Evolutionary conservation across 2,329 filamentous ascomycete genomes (phyloP).

Genomic region (Colletotrichum sp.): DNA sequence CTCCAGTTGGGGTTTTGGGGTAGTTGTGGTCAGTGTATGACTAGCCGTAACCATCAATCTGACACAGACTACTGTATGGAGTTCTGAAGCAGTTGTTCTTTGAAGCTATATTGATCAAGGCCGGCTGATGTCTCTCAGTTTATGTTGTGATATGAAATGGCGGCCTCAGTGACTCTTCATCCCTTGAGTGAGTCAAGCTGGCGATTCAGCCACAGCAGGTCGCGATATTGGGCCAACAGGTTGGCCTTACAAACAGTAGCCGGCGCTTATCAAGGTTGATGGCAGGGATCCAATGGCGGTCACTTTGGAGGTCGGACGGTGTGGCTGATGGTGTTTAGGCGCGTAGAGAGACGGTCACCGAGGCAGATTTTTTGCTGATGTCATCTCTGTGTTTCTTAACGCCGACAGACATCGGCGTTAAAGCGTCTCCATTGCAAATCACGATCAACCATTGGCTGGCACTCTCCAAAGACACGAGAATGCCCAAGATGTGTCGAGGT

Average conservation of each 20-base stretch:
- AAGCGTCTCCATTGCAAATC: background rate
- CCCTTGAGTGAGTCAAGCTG: background rate
- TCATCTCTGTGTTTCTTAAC: background rate
- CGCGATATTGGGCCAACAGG: background rate
- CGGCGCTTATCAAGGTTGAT: background rate
- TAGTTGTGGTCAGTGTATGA: background rate
- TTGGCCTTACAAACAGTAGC: background rate
- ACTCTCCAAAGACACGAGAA: background rate
- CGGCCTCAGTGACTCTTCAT: background rate
- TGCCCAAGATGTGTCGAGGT: background rate
- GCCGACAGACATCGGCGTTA: background rate
- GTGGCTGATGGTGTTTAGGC: background rate
- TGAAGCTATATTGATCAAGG: background rate
- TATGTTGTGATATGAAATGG: background rate
- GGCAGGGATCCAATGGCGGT: background rate
- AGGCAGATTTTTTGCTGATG: slow-evolving; percentile 11
- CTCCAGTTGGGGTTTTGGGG: background rate
- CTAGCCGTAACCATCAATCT: background rate
- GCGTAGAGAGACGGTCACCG: background rate
- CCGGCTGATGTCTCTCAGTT: accelerated
- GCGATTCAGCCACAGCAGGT: background rate
- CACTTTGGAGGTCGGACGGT: background rate
- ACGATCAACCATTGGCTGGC: background rate
- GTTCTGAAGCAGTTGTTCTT: accelerated
- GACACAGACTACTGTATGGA: background rate